Evolutionary conservation across 2,329 filamentous ascomycete species (phyloP).

Genomic region (Westerdykella sp.): DNA sequence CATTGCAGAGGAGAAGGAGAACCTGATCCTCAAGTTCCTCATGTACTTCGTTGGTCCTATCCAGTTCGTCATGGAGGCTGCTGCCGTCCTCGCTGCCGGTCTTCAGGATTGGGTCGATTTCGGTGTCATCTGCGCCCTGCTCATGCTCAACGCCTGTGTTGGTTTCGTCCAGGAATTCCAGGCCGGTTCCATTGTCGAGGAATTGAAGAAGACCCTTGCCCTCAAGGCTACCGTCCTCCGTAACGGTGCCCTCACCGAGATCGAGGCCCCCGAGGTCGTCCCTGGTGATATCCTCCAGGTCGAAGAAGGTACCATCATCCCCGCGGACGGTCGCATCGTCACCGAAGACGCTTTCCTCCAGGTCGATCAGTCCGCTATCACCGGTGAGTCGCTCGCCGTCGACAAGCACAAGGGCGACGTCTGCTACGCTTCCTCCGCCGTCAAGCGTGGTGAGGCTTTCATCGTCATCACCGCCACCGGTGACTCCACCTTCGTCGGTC

Average conservation of each 20-base stretch:
- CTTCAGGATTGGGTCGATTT: constrained; percentile 89
- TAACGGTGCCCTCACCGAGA: constrained; percentile 69
- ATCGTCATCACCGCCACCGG: constrained; percentile 77
- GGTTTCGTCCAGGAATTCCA: constrained; percentile 88
- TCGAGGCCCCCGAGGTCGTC: constrained; percentile 77
- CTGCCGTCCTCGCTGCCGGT: constrained; percentile 74
- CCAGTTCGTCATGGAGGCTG: constrained; percentile 87
- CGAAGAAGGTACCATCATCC: constrained; percentile 86
- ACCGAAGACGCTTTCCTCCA: constrained; percentile 80
- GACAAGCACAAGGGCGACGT: constrained; percentile 79
- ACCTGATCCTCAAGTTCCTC: constrained; percentile 73
- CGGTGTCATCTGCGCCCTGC: constrained; percentile 78
- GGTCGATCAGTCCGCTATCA: constrained; percentile 88
- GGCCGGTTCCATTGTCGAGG: constrained; percentile 83
- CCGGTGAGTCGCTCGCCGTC: constrained; percentile 84
- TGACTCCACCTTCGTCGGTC: constrained; percentile 86
- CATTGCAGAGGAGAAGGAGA: constrained; percentile 69
- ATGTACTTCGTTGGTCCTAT: constrained; percentile 83
- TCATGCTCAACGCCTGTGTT: constrained; percentile 77
- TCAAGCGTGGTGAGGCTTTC: constrained; percentile 86
- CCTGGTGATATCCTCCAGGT: constrained; percentile 86
- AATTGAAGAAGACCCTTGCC: constrained; percentile 83
- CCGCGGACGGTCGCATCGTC: constrained; percentile 79
- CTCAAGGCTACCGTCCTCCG: constrained; percentile 83
- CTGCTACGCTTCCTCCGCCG: constrained; percentile 77